These are phyloP conservation scores for Bjerkandera adusta DNA, from an alignment of 1,284 basidiomycete species.

Conservation along the genomic window DNA sequence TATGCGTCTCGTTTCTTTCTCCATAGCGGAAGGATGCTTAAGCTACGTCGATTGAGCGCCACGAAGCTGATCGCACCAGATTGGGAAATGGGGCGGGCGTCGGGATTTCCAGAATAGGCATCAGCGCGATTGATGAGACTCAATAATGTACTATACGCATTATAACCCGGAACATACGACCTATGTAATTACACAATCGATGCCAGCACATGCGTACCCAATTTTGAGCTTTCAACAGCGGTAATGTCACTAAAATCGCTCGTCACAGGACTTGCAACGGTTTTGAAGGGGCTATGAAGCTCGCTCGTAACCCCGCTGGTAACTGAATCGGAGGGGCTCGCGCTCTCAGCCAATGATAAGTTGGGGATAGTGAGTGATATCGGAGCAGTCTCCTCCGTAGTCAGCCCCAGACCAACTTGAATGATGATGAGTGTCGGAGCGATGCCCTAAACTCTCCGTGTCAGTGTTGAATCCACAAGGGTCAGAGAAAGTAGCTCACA, in stretches of 20 bases:
- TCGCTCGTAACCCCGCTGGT: not conserved
- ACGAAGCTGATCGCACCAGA: no score
- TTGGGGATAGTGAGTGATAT: not conserved
- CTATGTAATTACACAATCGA: no score
- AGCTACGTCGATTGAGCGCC: no score
- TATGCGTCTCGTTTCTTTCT: no score
- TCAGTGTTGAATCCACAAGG: not conserved
- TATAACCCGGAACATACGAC: no score
- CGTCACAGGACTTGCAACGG: not conserved
- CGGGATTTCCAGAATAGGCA: no score
- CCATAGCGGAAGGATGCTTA: no score
- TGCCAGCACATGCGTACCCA: not conserved
- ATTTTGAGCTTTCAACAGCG: not conserved
- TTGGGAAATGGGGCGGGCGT: no score
- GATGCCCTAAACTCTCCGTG: not conserved
- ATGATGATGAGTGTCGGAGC: conserved; percentile 3
- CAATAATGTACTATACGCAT: no score
- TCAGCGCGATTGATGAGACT: no score
- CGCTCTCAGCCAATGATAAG: not conserved
- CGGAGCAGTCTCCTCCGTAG: not conserved
- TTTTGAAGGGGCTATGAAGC: no score
- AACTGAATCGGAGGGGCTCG: not conserved
- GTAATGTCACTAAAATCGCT: not conserved
- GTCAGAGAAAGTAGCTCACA: not conserved
- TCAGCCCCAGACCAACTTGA: conserved; percentile 2